Base-by-base conservation (phyloP, 2,329 filamentous ascomycete genomes). In the Colletotrichum zoysiae region DNA sequence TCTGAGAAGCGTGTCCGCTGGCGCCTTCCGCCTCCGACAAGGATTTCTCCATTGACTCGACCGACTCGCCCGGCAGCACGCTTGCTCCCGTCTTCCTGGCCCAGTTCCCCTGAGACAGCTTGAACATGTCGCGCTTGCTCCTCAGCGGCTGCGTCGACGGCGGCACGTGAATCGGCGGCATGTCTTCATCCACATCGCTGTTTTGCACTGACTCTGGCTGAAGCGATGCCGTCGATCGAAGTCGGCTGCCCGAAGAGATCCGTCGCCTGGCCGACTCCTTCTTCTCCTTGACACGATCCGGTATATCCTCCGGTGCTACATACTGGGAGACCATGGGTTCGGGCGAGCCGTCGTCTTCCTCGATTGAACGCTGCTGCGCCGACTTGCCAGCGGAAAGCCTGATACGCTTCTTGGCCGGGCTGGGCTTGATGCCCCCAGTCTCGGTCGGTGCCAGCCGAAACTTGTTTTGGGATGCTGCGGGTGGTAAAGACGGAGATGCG, bases 161-260 rank as follows among this genome's bases (percentile, higher is more conserved):
- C 5, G 70, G 70, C 23, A 72, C 55, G 46, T 50, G 70, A 14
- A 72, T 72, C 14, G 59, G 59, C 0, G 70, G 70, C 70, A 72
- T 72, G 60, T 72, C 70, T 26, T 72, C 66, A 26, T 72, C 70
- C 26, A 72, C 46, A 14, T 72, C 59, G 59, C 66, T 70, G 30
- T 72, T 70, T 5, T 64, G 65, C 4, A 71, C 59, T n/a, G 59
- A 65, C 18, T 70, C 70, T 0, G 59, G 58, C 38, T 68, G 69
- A 40, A 70, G 26, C 8, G 70, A 72, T 9, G 53, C 53, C 2
- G 35, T 46, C 2, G 65, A 61, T 30, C 60, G 53, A 33, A 30
- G 46, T 12, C 70, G 59, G 40, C 26, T 65, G 5, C 70, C 70
- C 12, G 70, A 72, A 9, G 58, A 48, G 5, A 59, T 56, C 8